These are phyloP conservation scores for Stenogyne calaminthoides DNA, from an alignment of 305 asterid genomes.

Conservation along the genomic window DNA sequence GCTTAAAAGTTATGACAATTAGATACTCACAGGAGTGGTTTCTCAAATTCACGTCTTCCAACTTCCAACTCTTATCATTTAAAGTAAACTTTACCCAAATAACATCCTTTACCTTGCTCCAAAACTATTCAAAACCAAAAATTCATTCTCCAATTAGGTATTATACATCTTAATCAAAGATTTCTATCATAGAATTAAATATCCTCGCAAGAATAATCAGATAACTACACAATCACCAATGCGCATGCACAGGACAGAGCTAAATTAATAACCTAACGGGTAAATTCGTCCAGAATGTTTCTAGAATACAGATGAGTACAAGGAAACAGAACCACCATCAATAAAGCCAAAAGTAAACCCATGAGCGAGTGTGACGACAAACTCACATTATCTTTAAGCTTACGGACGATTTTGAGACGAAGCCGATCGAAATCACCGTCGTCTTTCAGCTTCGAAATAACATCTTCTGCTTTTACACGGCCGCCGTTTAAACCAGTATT, in stretches of 20 bases:
- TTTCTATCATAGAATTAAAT: background rate
- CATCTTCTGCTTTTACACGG: slow-evolving; percentile 54
- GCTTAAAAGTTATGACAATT: slow-evolving; percentile 5
- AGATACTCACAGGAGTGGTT: background rate
- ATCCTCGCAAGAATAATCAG: background rate
- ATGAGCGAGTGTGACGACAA: background rate
- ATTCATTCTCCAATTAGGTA: background rate
- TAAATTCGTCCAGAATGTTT: background rate
- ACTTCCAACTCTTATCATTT: background rate
- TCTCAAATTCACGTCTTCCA: background rate
- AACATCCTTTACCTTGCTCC: background rate
- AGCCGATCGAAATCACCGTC: slow-evolving; percentile 86
- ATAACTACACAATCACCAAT: background rate
- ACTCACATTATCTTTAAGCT: slow-evolving; percentile 73
- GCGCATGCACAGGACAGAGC: slow-evolving; percentile 7
- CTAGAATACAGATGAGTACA: background rate
- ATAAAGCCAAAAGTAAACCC: background rate
- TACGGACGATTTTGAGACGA: slow-evolving; percentile 75
- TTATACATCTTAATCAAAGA: background rate
- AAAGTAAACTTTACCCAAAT: background rate
- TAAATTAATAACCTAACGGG: slow-evolving; percentile 5
- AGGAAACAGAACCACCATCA: slow-evolving; percentile 1
- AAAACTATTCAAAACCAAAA: slow-evolving; percentile 1
- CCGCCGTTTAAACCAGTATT: slow-evolving; percentile 34
- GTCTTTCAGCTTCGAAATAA: slow-evolving; percentile 69